Percentiles rank a stretch among this genome's conserved stretches.
phyloP scores from a whole-genome alignment of 2,329 filamentous ascomycete species.

The Myriosclerotinia scirpicola region DNA sequence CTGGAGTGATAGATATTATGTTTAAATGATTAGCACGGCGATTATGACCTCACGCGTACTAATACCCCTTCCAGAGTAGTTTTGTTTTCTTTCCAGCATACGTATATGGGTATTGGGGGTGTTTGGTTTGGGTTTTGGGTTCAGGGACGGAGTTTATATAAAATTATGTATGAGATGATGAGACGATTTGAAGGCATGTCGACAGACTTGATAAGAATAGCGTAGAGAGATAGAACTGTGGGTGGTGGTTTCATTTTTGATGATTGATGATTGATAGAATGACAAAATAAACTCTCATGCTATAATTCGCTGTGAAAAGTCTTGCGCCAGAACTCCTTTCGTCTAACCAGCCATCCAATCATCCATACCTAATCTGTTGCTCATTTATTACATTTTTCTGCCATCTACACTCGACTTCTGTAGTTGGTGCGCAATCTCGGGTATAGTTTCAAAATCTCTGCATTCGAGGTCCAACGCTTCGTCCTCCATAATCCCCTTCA shows the following conservation, averaged over 20 bases:
- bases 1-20: conserved; percentile 19
- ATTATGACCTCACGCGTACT: conserved; percentile 1
- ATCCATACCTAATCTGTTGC: background rate
- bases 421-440: conserved; percentile 12
- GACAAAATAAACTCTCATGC: conserved; percentile 17
- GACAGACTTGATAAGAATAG: background rate
- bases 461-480: background rate
- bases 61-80: conserved; percentile 26
- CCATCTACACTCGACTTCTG: background rate
- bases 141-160: conserved; percentile 22
- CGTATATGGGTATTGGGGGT: background rate
- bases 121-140: background rate
- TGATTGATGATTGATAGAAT: conserved; percentile 21
- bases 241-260: conserved; percentile 17
- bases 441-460: conserved; percentile 24
- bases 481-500: background rate
- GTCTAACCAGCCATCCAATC: background rate
- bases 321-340: conserved; percentile 20
- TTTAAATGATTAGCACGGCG: conserved; percentile 17
- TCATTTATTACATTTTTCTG: conserved; percentile 18
- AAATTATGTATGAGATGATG: conserved; percentile 22
- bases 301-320: conserved; percentile 5
- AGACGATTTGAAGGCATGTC: conserved; percentile 16
- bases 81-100: conserved; percentile 15
- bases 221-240: background rate